Base-by-base conservation (phyloP, 108 stramenopile genomes). In the Fragilariopsis cylindrus region DNA sequence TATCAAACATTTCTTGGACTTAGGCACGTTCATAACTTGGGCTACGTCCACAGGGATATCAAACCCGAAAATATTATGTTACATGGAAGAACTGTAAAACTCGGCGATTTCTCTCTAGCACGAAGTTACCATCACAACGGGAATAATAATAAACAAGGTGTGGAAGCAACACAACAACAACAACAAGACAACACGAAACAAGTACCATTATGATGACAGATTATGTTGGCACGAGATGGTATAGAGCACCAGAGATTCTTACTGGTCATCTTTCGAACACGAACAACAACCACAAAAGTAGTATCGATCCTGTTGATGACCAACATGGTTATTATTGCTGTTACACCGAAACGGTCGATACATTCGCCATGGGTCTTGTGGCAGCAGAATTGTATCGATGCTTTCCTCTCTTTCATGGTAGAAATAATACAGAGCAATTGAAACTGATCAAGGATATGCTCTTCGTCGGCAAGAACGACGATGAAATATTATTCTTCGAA, bases 161-260 rank as follows among this genome's bases (percentile, higher is more conserved):
- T 30, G 30, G 30, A 30, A 30, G 30, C 30, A 30, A 30, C 21
- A 21, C 21, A 1, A 21, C 21, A 21, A 9, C 12, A 9, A n/a
- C 12, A 44, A 12, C 8, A 7, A 71, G 85, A 5, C 80, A 79
- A 5, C 79, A 53, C 15, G 11, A 1, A n/a, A 62, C 71, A 7
- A 53, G 52, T 48, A 54, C 16, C 64, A 66, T 57, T 16, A 93
- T 91, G 79, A 93, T 91, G 79, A 99, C 98, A 6, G 87, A 89
- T 56, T 99, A 98, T 79, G 97, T 99, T 9, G 88, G 90, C 11
- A 98, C 98, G 2, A 77, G 97, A 21, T 99, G 98, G 98, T 99
- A 99, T 84, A 88, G 98, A 18, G 96, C 96, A 49, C 98, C 98
- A 1, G 99, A 99, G 73, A 83, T 99, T 0, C 83, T 99, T 42